Evolutionary conservation across 805 yeast genomes (phyloP).

Genomic region (Pichia cephalocereana): DNA sequence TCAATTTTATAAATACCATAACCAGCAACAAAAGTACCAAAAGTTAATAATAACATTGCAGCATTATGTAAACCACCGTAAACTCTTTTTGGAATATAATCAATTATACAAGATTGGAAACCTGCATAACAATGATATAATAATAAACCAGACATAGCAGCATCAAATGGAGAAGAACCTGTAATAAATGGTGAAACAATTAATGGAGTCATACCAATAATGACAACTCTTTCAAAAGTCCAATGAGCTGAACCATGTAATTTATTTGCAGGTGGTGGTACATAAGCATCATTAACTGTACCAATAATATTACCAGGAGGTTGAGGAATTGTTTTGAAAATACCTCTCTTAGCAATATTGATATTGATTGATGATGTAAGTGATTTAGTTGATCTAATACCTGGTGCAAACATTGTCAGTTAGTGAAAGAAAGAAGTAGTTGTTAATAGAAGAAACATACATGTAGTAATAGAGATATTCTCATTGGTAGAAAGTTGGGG

Average conservation of each 20-base stretch:
- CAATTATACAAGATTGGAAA: conserved; percentile 67
- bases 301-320: conserved; percentile 72
- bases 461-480: too few relatives aligned
- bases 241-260: conserved; percentile 67
- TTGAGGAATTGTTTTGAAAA: conserved; percentile 33
- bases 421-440: too few relatives aligned
- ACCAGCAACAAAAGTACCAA: conserved; percentile 56
- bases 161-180: conserved; percentile 46
- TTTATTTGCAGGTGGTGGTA: conserved; percentile 46
- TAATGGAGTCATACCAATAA: conserved; percentile 56
- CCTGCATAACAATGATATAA: conserved; percentile 64
- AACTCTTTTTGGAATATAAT: conserved; percentile 68
- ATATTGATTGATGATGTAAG: not conserved
- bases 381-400: not conserved
- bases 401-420: too few relatives aligned
- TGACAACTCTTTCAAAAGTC: conserved; percentile 57
- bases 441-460: too few relatives aligned
- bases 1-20: conserved; percentile 69
- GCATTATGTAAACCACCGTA: conserved; percentile 55
- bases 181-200: conserved; percentile 51
- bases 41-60: conserved; percentile 50
- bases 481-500: too few relatives aligned
- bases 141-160: conserved; percentile 44
- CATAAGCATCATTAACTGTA: conserved; percentile 62
- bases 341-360: conserved; percentile 8